Evolutionary conservation across 2,329 filamentous ascomycete species (phyloP).

Genomic region (Trichoderma hamatum): DNA sequence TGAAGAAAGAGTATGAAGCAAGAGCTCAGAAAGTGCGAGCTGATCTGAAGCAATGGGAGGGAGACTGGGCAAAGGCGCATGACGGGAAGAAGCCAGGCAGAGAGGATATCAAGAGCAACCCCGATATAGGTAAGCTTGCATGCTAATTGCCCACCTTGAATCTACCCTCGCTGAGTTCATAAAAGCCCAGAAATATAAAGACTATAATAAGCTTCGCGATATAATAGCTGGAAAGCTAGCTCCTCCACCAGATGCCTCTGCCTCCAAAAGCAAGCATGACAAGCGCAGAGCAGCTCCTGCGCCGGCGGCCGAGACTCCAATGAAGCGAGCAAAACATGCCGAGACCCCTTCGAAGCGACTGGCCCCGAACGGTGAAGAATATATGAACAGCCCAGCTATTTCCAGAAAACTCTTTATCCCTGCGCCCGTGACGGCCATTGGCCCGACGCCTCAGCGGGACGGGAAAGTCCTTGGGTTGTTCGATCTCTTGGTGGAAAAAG

Average conservation of each 20-base stretch:
- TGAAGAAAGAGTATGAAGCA: constrained; percentile 51
- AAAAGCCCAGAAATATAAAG: constrained; percentile 72
- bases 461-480: constrained; percentile 78
- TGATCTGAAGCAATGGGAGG: constrained; percentile 76
- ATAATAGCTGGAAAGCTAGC: constrained; percentile 58
- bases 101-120: constrained; percentile 75
- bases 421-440: constrained; percentile 62
- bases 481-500: constrained; percentile 63
- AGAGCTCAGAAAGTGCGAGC: constrained; percentile 61
- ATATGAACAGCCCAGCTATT: constrained; percentile 58
- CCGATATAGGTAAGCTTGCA: constrained; percentile 63
- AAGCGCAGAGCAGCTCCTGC: constrained; percentile 48
- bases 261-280: constrained; percentile 34
- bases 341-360: constrained; percentile 52
- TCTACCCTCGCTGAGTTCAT: background rate
- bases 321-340: constrained; percentile 53
- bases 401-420: constrained; percentile 64
- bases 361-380: constrained; percentile 43
- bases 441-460: constrained; percentile 79
- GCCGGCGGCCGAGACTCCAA: constrained; percentile 48
- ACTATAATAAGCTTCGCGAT: constrained; percentile 69
- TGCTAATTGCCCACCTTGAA: background rate
- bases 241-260: constrained; percentile 43
- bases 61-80: constrained; percentile 63
- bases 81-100: constrained; percentile 69